Evolutionary conservation across 805 yeast genomes (phyloP), one percentile per base, ranked within the genome.

Genomic region (Lipomyces starkeyi): DNA sequence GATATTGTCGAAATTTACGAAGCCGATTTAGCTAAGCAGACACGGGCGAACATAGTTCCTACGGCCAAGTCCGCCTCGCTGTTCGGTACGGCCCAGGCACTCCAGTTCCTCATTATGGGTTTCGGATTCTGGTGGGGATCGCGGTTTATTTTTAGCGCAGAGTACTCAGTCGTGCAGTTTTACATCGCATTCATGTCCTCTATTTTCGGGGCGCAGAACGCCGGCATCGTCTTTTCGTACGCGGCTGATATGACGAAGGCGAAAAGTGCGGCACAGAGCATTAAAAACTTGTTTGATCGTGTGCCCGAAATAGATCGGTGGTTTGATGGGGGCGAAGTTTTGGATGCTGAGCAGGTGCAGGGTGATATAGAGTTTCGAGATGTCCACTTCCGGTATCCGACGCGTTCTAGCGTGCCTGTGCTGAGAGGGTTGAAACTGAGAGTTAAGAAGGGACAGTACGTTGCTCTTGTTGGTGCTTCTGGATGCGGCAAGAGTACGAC

Each of bases 381-480:
- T 57, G 76, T 76, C 8, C 64, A 66, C 29, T 76, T 76, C 63
- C 59, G 74, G 22, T 76, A 76, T 56, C 78, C 79, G 13, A 73
- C 79, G 3, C 71, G 79, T 5, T 72, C 74, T 29, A 69, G 66
- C 13, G 74, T 75, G 17, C 69, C 75, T 25, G 75, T 76, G 5
- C 65, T 76, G 20, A 68, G 69, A 1, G 75, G 76, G 37, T 58
- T 76, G 49, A 68, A 69, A 49, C 66, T 76, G 35, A 60, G 56
- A 6, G 68, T 76, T 85, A 91, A 92, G 6, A 89, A 93, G 3
- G 97, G 97, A 7, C 79, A 87, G 73, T 91, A 89, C 74, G 93
- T 92, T 49, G 97, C 97, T 13, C 85, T 92, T 73, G 97, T 92
- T n/a, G 97, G 97, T 0, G 88, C 96, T 94, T 2, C 88, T 91